These are phyloP conservation scores for Cladosporium phlei DNA, from an alignment of 2,329 filamentous ascomycete species.

Conservation along the genomic window DNA sequence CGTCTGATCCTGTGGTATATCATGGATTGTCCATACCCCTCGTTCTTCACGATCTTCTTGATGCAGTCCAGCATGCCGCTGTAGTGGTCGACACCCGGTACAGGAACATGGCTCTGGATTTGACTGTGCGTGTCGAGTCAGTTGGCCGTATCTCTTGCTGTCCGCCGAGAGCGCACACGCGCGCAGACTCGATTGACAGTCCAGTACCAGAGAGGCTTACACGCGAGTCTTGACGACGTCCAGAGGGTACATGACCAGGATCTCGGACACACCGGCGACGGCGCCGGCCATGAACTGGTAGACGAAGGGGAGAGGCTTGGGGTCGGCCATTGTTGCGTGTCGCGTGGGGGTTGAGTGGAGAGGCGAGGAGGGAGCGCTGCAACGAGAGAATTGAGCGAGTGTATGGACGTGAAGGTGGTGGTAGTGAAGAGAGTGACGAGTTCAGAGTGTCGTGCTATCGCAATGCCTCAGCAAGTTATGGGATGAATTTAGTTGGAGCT, in stretches of 20 bases:
- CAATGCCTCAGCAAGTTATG: too few relatives aligned
- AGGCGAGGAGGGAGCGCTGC: too few relatives aligned
- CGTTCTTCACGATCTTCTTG: constrained; percentile 90
- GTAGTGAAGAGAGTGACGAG: too few relatives aligned
- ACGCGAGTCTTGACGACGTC: constrained; percentile 98
- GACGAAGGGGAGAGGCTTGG: constrained; percentile 79
- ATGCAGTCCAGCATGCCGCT: constrained; percentile 98
- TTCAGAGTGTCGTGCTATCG: too few relatives aligned
- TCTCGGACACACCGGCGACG: constrained; percentile 91
- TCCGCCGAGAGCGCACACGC: too few relatives aligned
- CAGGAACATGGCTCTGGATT: constrained; percentile 56
- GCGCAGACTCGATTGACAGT: too few relatives aligned
- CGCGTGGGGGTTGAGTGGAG: constrained; percentile 9
- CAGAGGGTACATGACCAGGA: constrained; percentile 77
- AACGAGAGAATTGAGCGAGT: too few relatives aligned
- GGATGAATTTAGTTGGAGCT: too few relatives aligned
- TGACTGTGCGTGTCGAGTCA: constrained; percentile 23
- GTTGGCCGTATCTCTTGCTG: neutral
- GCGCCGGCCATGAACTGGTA: constrained; percentile 98
- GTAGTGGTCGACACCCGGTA: constrained; percentile 74
- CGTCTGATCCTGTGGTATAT: neutral
- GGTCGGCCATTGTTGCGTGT: constrained; percentile 41
- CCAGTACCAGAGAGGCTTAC: constrained; percentile 56
- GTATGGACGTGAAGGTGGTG: too few relatives aligned
- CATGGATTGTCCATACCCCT: constrained; percentile 61